These are phyloP conservation scores for Telfairia occidentalis DNA, from an alignment of 331 rosid species.

Conservation along the genomic window DNA sequence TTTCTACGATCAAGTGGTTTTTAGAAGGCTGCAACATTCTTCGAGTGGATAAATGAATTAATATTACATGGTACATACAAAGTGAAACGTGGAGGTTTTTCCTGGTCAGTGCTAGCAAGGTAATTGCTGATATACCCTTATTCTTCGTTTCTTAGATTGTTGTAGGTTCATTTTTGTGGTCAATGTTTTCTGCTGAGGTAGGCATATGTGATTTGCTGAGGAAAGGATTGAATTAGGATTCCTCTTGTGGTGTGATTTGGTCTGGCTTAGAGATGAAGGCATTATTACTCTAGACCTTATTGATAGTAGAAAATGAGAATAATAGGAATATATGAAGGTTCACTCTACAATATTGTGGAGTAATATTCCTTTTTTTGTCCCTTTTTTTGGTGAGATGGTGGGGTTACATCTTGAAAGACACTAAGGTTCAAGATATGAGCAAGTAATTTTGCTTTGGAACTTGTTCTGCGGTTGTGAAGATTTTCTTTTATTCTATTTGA, in stretches of 20 bases:
- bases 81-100: background rate
- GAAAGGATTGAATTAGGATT: background rate
- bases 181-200: too few species aligned
- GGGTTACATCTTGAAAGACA: background rate
- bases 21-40: conserved; percentile 22
- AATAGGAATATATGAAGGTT: background rate
- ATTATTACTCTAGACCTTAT: background rate
- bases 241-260: background rate
- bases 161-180: background rate
- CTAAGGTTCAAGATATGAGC: background rate
- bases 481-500: background rate
- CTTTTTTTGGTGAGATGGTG: too few species aligned
- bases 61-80: conserved; percentile 6
- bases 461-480: background rate
- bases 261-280: background rate
- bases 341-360: too few species aligned
- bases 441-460: background rate
- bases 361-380: too few species aligned
- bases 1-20: conserved; percentile 46
- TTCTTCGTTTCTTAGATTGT: background rate
- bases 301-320: background rate
- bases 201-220: background rate
- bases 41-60: background rate
- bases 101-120: background rate
- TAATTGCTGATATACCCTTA: background rate